Evolutionary conservation across 108 stramenopile genomes (phyloP), one percentile per base, ranked within the genome.

Genomic region (Nitzschia putrida): DNA sequence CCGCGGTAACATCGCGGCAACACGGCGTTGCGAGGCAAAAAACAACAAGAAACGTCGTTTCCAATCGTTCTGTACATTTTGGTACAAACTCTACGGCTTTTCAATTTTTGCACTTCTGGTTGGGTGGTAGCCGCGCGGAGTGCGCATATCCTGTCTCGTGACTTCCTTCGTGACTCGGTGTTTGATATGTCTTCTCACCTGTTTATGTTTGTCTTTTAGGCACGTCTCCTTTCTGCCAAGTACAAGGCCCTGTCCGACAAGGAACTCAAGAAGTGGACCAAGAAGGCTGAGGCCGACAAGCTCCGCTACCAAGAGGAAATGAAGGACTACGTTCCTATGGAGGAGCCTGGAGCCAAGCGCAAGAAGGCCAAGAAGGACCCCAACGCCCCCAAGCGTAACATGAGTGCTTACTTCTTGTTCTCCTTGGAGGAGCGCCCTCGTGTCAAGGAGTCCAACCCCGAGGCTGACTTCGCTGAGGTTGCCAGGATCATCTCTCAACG

Each of bases 241-340:
- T 94, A 83, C 84, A 89, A 89, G 71, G 79, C 72, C 57, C 78
- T 90, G 13, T 56, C 73, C 7, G 73, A 83, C 1, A 88, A 87
- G 76, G 88, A 94, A 56, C 76, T 73, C 66, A 80, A 85, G 61
- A 84, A 84, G 43, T 94, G 88, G 88, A 78, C 83, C n/a, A 85
- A 85, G 52, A 85, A 85, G 64, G 92, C 92, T 11, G 83, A 87
- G 50, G 72, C 80, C 44, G 93, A 94, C 76, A 91, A 91, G 78
- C 56, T 80, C 11, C 81, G 93, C n/a, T 94, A 91, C 74, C 83
- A 91, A 59, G 88, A 86, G 51, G 90, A 88, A 55, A 91, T 92
- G 89, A 84, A 89, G 55, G 69, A 74, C 53, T 94, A 91, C 73
- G 84, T 82, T n/a, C 88, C 88, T 13, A 69, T 77, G 43, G 90